Conservation (phyloP, 805 yeast genomes). For the Lachancea sp. region DNA sequence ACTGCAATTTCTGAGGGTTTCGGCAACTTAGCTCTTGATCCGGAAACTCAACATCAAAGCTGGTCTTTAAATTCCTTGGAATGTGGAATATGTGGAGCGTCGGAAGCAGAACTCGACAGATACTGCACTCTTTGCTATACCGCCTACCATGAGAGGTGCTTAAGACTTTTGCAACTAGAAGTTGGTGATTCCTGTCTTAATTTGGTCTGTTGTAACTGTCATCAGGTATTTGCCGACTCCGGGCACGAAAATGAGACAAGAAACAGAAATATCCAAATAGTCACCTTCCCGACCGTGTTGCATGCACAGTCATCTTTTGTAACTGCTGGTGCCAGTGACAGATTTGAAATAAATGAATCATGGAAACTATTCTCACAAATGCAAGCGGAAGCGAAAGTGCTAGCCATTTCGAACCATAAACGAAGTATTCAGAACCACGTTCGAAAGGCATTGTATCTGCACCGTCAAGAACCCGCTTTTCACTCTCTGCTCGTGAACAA, state of each 20-base stretch:
- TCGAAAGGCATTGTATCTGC: constrained; percentile 44
- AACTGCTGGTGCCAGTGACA: neutral
- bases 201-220: constrained; percentile 16
- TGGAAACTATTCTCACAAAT: constrained; percentile 6
- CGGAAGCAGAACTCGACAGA: constrained; percentile 9
- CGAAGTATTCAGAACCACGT: constrained; percentile 51
- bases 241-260: neutral
- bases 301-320: neutral
- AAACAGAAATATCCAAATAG: neutral
- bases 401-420: constrained; percentile 40
- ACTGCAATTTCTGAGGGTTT: neutral
- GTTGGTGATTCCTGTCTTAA: constrained; percentile 19
- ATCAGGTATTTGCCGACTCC: neutral
- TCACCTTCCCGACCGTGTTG: neutral
- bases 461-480: constrained; percentile 31
- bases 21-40: neutral
- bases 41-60: neutral
- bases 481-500: constrained; percentile 28
- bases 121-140: constrained; percentile 17
- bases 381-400: neutral
- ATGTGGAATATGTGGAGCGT: constrained; percentile 22
- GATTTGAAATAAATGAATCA: constrained; percentile 8
- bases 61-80: constrained; percentile 6
- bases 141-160: constrained; percentile 23
- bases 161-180: constrained; percentile 19